Evolutionary conservation across 139 green algal genomes (phyloP).

Genomic region (Coccomyxa sp.): DNA sequence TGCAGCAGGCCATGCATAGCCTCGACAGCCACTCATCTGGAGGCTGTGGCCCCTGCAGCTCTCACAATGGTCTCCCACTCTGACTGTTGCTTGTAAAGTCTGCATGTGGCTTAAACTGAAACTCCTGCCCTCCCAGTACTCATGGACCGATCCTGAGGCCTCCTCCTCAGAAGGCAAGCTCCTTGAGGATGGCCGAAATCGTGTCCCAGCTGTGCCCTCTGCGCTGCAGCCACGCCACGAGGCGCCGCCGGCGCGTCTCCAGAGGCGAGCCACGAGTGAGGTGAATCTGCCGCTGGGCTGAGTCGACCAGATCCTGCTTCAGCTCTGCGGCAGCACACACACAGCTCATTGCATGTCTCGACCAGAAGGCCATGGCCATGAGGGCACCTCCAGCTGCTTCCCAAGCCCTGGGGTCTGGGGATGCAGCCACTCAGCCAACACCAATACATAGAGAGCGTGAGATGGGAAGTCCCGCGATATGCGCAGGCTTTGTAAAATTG

Average conservation of each 20-base stretch:
- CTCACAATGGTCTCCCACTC: too few relatives aligned
- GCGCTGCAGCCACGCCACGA: constrained; percentile 41
- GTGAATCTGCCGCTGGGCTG: constrained; percentile 21
- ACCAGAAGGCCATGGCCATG: background rate
- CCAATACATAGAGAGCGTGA: background rate
- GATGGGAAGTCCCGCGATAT: background rate
- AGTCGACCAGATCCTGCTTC: constrained; percentile 27
- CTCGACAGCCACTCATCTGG: too few relatives aligned
- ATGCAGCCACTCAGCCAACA: background rate
- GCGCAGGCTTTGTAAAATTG: background rate
- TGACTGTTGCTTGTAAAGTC: too few relatives aligned
- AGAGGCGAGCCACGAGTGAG: constrained; percentile 5
- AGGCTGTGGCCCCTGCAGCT: too few relatives aligned
- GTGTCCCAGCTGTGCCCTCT: constrained; percentile 34
- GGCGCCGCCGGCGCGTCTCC: constrained; percentile 27
- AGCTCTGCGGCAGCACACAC: background rate
- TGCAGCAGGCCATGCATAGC: too few relatives aligned
- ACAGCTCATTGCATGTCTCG: background rate
- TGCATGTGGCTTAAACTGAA: too few relatives aligned
- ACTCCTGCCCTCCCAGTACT: too few relatives aligned
- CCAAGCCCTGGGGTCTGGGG: background rate
- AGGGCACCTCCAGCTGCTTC: background rate
- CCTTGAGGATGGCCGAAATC: constrained; percentile 14
- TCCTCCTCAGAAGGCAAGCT: constrained; percentile 9
- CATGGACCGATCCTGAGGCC: too few relatives aligned